Evolutionary conservation across 768 basidiomycete species (phyloP).

Genomic region (Lactarius trivialis): DNA sequence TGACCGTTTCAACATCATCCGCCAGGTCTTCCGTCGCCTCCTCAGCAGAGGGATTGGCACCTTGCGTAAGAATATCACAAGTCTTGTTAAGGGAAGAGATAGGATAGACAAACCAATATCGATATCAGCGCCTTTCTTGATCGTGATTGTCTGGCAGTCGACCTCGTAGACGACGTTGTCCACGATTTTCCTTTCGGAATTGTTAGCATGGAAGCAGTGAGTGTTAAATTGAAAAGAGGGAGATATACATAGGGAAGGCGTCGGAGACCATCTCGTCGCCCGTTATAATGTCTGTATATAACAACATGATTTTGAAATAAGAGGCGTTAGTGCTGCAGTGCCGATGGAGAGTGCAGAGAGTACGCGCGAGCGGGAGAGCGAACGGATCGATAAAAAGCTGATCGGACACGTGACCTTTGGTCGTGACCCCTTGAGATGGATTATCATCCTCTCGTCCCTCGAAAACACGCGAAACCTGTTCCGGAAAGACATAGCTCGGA

Average conservation of each 20-base stretch:
- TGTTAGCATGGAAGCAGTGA: neutral
- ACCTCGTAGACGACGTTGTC: constrained; percentile 83
- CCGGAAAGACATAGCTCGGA: constrained; percentile 60
- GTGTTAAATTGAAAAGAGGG: neutral
- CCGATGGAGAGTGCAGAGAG: constrained; percentile 19
- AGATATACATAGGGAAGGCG: constrained; percentile 75
- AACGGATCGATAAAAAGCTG: constrained; percentile 18
- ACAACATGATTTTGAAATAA: constrained; percentile 47
- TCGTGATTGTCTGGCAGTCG: constrained; percentile 61
- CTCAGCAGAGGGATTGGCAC: constrained; percentile 90
- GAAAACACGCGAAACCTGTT: constrained; percentile 50
- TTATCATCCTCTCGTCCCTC: constrained; percentile 70
- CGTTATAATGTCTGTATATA: constrained; percentile 67
- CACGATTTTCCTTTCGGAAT: constrained; percentile 53
- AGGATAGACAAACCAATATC: constrained; percentile 65
- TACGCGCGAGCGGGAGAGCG: constrained; percentile 16
- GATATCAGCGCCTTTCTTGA: constrained; percentile 73
- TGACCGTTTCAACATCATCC: constrained; percentile 68
- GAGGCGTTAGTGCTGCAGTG: constrained; percentile 15
- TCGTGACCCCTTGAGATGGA: constrained; percentile 44
- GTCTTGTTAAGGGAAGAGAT: constrained; percentile 6
- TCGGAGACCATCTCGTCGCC: constrained; percentile 93
- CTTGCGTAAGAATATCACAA: constrained; percentile 34
- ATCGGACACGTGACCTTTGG: constrained; percentile 7
- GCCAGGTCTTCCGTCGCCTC: constrained; percentile 77